Conservation (phyloP, 495 filamentous ascomycete species). For the Lepraria neglecta region DNA sequence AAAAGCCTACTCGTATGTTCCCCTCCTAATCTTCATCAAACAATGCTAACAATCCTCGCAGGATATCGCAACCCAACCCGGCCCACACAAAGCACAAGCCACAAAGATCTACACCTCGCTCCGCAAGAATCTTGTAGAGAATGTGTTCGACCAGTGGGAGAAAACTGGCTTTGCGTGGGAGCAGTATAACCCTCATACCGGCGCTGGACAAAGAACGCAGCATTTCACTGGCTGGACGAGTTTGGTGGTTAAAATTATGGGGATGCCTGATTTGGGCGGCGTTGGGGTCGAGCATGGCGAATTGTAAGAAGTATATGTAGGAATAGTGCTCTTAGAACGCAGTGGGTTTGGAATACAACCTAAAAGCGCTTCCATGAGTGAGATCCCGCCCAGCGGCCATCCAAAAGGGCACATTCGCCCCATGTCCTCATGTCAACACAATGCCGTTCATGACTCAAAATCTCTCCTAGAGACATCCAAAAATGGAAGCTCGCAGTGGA, state of each 20-base stretch:
- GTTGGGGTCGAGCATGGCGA: slow-evolving; percentile 24
- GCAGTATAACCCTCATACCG: slow-evolving; percentile 93
- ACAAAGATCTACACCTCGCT: slow-evolving; percentile 68
- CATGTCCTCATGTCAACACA: too few species aligned
- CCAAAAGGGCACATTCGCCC: too few species aligned
- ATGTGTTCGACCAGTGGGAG: slow-evolving; percentile 80
- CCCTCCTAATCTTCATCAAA: background rate
- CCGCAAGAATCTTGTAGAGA: slow-evolving; percentile 78
- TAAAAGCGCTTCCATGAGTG: too few species aligned
- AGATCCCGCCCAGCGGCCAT: too few species aligned
- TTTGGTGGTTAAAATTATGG: slow-evolving; percentile 95
- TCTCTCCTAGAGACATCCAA: too few species aligned
- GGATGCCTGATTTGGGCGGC: slow-evolving; percentile 58
- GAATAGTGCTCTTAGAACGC: background rate
- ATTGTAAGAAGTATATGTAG: slow-evolving; percentile 43
- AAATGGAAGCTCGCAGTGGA: too few species aligned
- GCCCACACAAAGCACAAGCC: slow-evolving; percentile 65
- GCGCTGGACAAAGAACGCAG: slow-evolving; percentile 86
- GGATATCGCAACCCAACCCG: slow-evolving; percentile 43
- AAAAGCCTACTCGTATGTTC: slow-evolving; percentile 72
- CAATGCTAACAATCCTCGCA: slow-evolving; percentile 14
- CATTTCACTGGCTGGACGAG: slow-evolving; percentile 99
- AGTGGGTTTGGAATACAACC: too few species aligned
- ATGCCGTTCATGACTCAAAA: too few species aligned
- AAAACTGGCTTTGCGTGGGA: slow-evolving; percentile 97